Evolutionary conservation across 495 filamentous ascomycete species (phyloP).

Genomic region (Penicillium coffeae): DNA sequence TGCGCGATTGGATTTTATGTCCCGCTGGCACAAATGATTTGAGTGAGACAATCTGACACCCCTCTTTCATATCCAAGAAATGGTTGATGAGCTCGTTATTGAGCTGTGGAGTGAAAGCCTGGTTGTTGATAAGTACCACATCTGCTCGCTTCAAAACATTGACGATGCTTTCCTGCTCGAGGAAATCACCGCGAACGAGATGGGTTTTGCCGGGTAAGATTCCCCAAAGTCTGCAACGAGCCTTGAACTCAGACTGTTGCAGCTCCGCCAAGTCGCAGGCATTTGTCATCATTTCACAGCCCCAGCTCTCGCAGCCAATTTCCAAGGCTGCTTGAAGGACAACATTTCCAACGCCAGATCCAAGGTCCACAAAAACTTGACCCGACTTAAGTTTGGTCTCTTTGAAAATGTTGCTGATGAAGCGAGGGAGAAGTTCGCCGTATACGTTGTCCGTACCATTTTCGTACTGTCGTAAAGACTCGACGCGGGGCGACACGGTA

Average conservation of each 20-base stretch:
- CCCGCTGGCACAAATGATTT: slow-evolving; percentile 74
- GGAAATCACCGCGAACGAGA: slow-evolving; percentile 81
- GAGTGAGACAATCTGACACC: slow-evolving; percentile 79
- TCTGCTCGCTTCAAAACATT: slow-evolving; percentile 76
- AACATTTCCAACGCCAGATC: slow-evolving; percentile 93
- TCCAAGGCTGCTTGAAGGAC: slow-evolving; percentile 92
- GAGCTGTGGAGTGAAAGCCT: slow-evolving; percentile 81
- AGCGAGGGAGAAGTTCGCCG: slow-evolving; percentile 82
- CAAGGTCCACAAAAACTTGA: slow-evolving; percentile 88
- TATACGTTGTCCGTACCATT: slow-evolving; percentile 90
- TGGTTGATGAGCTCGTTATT: slow-evolving; percentile 84
- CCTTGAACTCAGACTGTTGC: slow-evolving; percentile 80
- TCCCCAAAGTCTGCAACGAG: slow-evolving; percentile 87
- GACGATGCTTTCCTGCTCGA: slow-evolving; percentile 65
- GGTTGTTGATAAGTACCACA: slow-evolving; percentile 94
- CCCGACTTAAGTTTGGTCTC: slow-evolving; percentile 72
- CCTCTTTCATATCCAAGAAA: slow-evolving; percentile 92
- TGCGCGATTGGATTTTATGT: slow-evolving; percentile 64
- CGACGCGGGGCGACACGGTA: slow-evolving; percentile 83
- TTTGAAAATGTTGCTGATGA: slow-evolving; percentile 75
- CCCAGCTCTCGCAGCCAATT: slow-evolving; percentile 91
- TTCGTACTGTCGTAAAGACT: slow-evolving; percentile 75
- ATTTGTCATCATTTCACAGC: slow-evolving; percentile 92
- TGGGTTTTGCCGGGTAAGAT: slow-evolving; percentile 72
- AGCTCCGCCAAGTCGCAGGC: slow-evolving; percentile 78